A percentile compares a stretch with the other conserved stretches of the same genome.
These are phyloP conservation scores for Stropharia rugosoannulata DNA, from an alignment of 768 basidiomycete genomes.

Conservation along the genomic window DNA sequence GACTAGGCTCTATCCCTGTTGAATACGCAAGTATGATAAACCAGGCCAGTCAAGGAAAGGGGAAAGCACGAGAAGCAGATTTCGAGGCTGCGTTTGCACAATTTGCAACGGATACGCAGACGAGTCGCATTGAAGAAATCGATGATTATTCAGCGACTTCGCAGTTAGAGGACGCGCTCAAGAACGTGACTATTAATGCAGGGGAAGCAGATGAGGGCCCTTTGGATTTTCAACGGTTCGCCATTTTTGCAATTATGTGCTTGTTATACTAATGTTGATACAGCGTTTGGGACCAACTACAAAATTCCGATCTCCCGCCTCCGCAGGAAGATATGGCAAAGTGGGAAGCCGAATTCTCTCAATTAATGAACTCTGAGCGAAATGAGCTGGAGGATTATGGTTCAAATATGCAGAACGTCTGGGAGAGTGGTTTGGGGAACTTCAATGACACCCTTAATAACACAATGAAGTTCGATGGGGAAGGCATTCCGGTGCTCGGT, in stretches of 20 bases:
- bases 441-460: conserved; percentile 32
- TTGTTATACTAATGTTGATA: background rate
- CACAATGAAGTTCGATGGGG: conserved; percentile 55
- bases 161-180: conserved; percentile 32
- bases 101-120: conserved; percentile 45
- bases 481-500: conserved; percentile 74
- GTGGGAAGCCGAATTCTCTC: conserved; percentile 85
- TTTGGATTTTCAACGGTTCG: conserved; percentile 56
- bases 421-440: conserved; percentile 56
- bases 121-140: conserved; percentile 55
- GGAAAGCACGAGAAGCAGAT: conserved; percentile 74
- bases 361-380: conserved; percentile 68
- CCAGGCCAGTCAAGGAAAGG: conserved; percentile 62
- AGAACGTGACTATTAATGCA: conserved; percentile 32
- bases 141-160: conserved; percentile 36
- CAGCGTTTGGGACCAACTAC: conserved; percentile 66
- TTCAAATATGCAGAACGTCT: conserved; percentile 59
- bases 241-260: background rate
- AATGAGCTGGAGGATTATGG: conserved; percentile 70
- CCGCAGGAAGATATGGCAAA: conserved; percentile 64
- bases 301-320: conserved; percentile 56
- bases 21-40: conserved; percentile 17
- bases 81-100: conserved; percentile 87
- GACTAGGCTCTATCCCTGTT: conserved; percentile 11
- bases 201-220: conserved; percentile 20